Conservation (phyloP, 495 filamentous ascomycete genomes). For the Penicillium cataractarum region DNA sequence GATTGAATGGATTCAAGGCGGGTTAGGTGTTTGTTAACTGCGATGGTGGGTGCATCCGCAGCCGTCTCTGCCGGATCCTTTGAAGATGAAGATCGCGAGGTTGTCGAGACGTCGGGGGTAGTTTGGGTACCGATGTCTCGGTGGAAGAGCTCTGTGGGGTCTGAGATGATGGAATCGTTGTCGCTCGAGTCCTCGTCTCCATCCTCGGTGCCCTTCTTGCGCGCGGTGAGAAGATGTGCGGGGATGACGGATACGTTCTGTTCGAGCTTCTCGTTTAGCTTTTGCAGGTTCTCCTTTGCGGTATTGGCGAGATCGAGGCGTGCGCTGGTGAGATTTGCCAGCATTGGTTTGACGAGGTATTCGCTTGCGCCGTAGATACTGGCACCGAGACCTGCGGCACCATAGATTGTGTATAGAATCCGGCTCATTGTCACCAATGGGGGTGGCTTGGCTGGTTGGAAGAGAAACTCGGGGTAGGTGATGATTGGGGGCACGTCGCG, state of each 20-base stretch:
- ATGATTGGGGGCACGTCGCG: conserved; percentile 81
- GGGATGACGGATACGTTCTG: conserved; percentile 66
- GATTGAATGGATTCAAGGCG: conserved; percentile 52
- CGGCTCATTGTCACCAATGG: conserved; percentile 78
- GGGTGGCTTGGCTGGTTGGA: conserved; percentile 63
- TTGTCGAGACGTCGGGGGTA: conserved; percentile 52
- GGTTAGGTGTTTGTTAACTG: conserved; percentile 43
- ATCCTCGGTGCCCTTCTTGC: conserved; percentile 24
- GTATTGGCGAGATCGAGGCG: conserved; percentile 79
- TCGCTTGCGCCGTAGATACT: conserved; percentile 80
- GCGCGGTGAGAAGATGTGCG: conserved; percentile 40
- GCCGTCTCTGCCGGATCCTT: conserved; percentile 16
- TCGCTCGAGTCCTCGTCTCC: conserved; percentile 53
- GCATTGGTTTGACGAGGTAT: conserved; percentile 83
- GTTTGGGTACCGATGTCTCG: conserved; percentile 89
- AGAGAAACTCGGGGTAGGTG: conserved; percentile 94
- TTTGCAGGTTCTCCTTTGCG: conserved; percentile 62
- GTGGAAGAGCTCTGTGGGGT: conserved; percentile 88
- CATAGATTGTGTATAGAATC: conserved; percentile 77
- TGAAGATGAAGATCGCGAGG: conserved; percentile 17
- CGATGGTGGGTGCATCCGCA: conserved; percentile 28
- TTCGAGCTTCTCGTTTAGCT: conserved; percentile 76
- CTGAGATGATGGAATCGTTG: conserved; percentile 53
- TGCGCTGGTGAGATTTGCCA: conserved; percentile 69
- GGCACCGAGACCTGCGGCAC: conserved; percentile 69